Percentiles rank a stretch among this genome's conserved stretches.
Evolutionary conservation across 2,329 filamentous ascomycete genomes (phyloP).

Genomic region (Aureobasidium lini): DNA sequence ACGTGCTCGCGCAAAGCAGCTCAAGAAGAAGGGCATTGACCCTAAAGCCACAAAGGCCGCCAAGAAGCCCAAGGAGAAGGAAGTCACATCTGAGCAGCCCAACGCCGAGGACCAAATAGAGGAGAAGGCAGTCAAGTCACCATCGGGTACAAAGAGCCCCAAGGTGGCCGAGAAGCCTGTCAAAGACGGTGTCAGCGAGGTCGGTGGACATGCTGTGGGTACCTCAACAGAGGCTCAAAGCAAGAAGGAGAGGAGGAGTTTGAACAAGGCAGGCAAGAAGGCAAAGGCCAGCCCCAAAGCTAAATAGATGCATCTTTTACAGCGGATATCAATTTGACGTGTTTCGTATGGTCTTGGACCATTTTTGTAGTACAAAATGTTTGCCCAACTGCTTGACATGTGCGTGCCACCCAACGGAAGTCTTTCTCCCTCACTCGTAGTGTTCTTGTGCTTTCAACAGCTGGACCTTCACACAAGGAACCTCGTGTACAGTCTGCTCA

Average conservation of each 20-base stretch:
- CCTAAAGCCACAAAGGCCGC: slow-evolving; percentile 29
- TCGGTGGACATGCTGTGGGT: slow-evolving; percentile 7
- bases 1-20: slow-evolving; percentile 33
- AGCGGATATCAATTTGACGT: slow-evolving; percentile 11
- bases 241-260: slow-evolving; percentile 23
- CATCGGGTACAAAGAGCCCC: neutral
- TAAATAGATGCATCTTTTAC: slow-evolving; percentile 6
- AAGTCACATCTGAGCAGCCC: neutral
- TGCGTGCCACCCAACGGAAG: no score
- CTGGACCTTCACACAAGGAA: no score
- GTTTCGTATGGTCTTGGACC: neutral
- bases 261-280: slow-evolving; percentile 15
- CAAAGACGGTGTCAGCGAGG: slow-evolving; percentile 10
- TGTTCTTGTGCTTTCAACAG: neutral
- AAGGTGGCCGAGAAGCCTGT: slow-evolving; percentile 15
- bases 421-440: neutral
- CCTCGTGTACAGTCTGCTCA: no score
- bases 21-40: slow-evolving; percentile 42
- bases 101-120: slow-evolving; percentile 16
- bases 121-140: slow-evolving; percentile 18
- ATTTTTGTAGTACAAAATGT: neutral
- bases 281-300: slow-evolving; percentile 15
- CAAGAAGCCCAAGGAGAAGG: slow-evolving; percentile 19
- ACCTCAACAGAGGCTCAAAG: slow-evolving; percentile 16
- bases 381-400: no score